These are phyloP conservation scores for Ciborinia camelliae DNA, from an alignment of 2,329 filamentous ascomycete genomes.

Conservation along the genomic window DNA sequence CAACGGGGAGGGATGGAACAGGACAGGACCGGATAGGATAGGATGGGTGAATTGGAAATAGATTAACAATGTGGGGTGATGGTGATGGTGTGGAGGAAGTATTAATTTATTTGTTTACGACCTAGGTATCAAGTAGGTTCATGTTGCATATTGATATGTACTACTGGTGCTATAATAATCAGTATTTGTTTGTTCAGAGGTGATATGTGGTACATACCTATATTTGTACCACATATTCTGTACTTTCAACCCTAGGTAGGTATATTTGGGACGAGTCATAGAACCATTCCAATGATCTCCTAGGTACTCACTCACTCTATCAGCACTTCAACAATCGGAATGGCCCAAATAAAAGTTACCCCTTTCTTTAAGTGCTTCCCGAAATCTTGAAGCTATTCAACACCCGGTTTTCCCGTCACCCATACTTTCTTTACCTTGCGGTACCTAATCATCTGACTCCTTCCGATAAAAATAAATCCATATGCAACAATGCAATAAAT, in stretches of 20 bases:
- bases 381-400: neutral
- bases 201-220: neutral
- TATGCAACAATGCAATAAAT: neutral
- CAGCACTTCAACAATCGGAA: neutral
- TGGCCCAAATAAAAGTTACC: neutral
- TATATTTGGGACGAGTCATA: neutral
- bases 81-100: neutral
- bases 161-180: neutral
- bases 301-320: too few relatives aligned
- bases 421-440: too few relatives aligned
- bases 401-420: neutral
- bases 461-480: too few relatives aligned
- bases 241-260: too few relatives aligned
- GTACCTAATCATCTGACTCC: too few relatives aligned
- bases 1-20: neutral
- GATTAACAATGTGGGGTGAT: neutral
- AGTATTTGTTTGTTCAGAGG: neutral
- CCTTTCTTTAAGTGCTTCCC: neutral
- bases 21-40: neutral
- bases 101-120: neutral
- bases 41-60: constrained; percentile 6
- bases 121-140: too few relatives aligned
- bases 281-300: neutral
- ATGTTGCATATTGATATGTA: too few relatives aligned
- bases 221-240: too few relatives aligned